Evolutionary conservation across 495 filamentous ascomycete genomes (phyloP), one percentile per base, ranked within the genome.

Genomic region (Penicillium steckii): DNA sequence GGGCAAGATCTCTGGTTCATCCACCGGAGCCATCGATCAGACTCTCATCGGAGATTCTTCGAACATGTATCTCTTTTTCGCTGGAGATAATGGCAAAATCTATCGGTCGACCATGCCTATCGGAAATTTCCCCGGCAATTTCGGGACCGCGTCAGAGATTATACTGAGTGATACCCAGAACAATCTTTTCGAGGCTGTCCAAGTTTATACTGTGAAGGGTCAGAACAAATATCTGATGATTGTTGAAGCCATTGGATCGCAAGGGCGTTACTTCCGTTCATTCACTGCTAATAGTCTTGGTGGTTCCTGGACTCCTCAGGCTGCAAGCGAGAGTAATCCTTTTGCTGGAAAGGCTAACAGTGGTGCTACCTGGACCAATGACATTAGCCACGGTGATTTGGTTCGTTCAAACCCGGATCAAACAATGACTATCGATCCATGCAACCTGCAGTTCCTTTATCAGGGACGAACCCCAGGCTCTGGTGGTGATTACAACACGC

Each of bases 271-370:
- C 52, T 87, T 87, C 78, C 81, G 83, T 33, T 85, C 82, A 1
- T 85, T 78, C 65, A 85, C 81, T 4, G 73, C 84, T 19, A 70
- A 50, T 26, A 78, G 69, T 46, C 74, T 85, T 1, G 54, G 57
- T 44, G 83, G 83, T 1, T 33, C 66, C 15, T 86, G 83, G 83
- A 79, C 77, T 0, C 46, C 70, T 7, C 77, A 82, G 56, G 76
- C 82, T 2, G 61, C 64, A 2, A 74, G 43, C 23, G 82, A 85
- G 69, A 72, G 59, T 55, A 48, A 59, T 3, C 76, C 84, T 5
- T 87, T 85, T 44, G 84, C 84, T 1, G 82, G 84, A 43, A 80
- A 80, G 61, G 77, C 76, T 23, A 85, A 87, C 61, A 83, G 76
- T 48, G 79, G 78, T 44, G 79, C 79, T 2, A 75, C 73, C 44